These are phyloP conservation scores for Wickerhamiella parazyma DNA, from an alignment of 805 yeast species.

Conservation along the genomic window DNA sequence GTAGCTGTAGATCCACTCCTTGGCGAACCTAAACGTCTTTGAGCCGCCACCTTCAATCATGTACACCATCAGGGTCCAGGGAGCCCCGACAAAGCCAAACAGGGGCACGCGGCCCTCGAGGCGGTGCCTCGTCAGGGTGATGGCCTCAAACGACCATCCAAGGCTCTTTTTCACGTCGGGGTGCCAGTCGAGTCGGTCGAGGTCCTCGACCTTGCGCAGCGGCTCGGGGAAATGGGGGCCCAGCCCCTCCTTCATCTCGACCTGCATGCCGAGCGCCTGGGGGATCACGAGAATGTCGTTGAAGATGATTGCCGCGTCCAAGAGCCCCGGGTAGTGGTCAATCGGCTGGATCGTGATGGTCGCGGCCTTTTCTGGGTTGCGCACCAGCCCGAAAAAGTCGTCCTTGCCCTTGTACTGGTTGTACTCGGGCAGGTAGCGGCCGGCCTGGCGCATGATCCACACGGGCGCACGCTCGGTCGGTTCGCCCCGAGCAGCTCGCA, in stretches of 20 bases:
- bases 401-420: slow-evolving; percentile 72
- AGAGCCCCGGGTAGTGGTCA: slow-evolving; percentile 71
- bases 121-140: slow-evolving; percentile 75
- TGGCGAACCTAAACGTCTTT: slow-evolving; percentile 76
- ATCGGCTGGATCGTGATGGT: slow-evolving; percentile 93
- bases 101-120: slow-evolving; percentile 85
- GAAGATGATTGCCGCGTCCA: slow-evolving; percentile 95
- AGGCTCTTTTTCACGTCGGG: slow-evolving; percentile 62
- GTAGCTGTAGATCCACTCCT: slow-evolving; percentile 79
- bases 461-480: slow-evolving; percentile 92
- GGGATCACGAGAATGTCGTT: slow-evolving; percentile 93
- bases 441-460: slow-evolving; percentile 29
- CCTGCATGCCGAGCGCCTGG: slow-evolving; percentile 95
- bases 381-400: slow-evolving; percentile 91
- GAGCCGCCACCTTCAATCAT: slow-evolving; percentile 98
- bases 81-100: slow-evolving; percentile 93
- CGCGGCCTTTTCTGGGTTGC: slow-evolving; percentile 87
- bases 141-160: slow-evolving; percentile 92
- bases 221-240: slow-evolving; percentile 93
- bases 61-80: slow-evolving; percentile 93
- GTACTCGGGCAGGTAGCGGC: slow-evolving; percentile 52
- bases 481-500: slow-evolving; percentile 86
- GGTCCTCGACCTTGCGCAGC: slow-evolving; percentile 57
- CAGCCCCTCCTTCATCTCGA: slow-evolving; percentile 82
- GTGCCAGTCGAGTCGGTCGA: slow-evolving; percentile 36